Conservation (phyloP, 2,329 filamentous ascomycete species). For the Curvularia sp. region DNA sequence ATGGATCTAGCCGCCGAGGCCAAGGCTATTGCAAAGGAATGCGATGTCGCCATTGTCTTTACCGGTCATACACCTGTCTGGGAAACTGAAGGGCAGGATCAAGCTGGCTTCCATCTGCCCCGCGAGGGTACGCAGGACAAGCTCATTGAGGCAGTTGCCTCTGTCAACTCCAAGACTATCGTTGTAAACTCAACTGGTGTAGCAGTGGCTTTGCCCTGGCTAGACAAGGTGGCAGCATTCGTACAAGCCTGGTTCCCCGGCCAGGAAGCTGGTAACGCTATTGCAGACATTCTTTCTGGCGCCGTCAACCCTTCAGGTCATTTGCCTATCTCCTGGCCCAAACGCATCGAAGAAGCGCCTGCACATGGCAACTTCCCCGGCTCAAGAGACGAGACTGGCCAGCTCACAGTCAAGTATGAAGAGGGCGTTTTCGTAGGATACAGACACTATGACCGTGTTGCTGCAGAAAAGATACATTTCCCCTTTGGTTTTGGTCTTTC, state of each 20-base stretch:
- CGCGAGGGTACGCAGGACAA: constrained; percentile 64
- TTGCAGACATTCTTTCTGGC: constrained; percentile 53
- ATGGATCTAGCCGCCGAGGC: constrained; percentile 38
- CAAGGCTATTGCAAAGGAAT: constrained; percentile 35
- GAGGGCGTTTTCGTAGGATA: constrained; percentile 65
- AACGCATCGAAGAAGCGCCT: constrained; percentile 46
- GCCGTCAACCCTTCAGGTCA: constrained; percentile 50
- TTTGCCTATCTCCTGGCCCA: constrained; percentile 52
- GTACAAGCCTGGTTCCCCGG: constrained; percentile 54
- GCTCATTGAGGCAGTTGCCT: constrained; percentile 70
- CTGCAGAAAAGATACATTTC: constrained; percentile 58
- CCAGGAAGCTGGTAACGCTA: constrained; percentile 53
- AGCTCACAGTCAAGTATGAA: constrained; percentile 68
- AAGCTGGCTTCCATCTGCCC: constrained; percentile 63
- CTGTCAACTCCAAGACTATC: constrained; percentile 71
- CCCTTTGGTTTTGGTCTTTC: constrained; percentile 52
- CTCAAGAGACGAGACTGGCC: constrained; percentile 52
- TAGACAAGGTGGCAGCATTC: constrained; percentile 53
- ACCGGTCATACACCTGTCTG: constrained; percentile 47
- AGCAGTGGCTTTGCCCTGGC: constrained; percentile 74
- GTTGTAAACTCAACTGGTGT: constrained; percentile 82
- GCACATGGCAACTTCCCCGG: constrained; percentile 51
- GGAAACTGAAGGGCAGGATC: constrained; percentile 68
- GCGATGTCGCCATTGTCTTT: constrained; percentile 44
- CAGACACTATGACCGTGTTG: constrained; percentile 66